Conservation (phyloP, 83 land plant species). For the Thuja plicata region DNA sequence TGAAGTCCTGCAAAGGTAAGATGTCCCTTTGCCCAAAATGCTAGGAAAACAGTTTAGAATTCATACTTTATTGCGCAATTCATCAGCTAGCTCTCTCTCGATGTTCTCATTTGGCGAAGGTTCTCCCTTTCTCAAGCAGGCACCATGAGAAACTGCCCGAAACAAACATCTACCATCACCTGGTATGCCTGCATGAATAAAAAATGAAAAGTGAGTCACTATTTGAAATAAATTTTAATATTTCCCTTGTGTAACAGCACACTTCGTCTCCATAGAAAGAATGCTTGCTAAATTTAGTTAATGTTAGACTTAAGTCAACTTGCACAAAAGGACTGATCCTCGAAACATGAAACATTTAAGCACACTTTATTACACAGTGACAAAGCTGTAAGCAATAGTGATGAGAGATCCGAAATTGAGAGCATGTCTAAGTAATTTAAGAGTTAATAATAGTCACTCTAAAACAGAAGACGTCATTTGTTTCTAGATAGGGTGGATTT, state of each 20-base stretch:
- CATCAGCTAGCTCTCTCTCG: conserved; percentile 51
- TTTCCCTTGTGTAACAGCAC: background rate
- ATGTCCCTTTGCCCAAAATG: background rate
- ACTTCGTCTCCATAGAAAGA: background rate
- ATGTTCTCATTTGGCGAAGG: conserved; percentile 38
- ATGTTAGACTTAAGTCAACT: background rate
- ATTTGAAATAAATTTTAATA: background rate
- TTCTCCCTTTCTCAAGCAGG: conserved; percentile 38
- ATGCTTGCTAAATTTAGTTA: background rate
- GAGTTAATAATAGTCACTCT: background rate
- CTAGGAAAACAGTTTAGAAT: conserved; percentile 3
- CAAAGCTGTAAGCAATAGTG: background rate
- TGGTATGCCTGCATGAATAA: conserved; percentile 35
- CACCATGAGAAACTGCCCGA: conserved; percentile 52
- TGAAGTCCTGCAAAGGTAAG: background rate
- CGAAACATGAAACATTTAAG: background rate
- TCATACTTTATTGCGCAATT: conserved; percentile 38
- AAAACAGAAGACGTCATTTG: background rate
- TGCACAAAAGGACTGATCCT: background rate
- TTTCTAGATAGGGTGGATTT: too few relatives aligned
- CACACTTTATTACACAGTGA: background rate
- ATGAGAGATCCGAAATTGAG: background rate
- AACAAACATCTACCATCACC: conserved; percentile 69
- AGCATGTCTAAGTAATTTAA: background rate
- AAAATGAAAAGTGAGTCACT: background rate